Evolutionary conservation across 23 red algal species (phyloP).

Genomic region (Agarophyton chilense): DNA sequence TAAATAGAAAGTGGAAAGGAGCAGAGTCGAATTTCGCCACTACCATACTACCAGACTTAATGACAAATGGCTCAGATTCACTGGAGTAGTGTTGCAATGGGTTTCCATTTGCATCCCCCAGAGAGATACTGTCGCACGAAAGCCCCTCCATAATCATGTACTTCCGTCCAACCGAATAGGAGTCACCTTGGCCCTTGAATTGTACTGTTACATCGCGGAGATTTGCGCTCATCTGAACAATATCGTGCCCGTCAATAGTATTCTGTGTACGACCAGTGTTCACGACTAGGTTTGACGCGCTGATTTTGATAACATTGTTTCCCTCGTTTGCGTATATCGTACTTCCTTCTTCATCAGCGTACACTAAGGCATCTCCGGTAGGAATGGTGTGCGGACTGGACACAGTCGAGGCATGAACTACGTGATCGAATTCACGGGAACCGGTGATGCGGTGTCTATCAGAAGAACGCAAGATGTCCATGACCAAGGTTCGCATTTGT

Average conservation of each 20-base stretch:
- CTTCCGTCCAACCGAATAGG: neutral
- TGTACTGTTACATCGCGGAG: neutral
- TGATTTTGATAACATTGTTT: conserved; percentile 9
- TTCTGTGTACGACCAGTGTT: neutral
- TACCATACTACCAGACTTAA: neutral
- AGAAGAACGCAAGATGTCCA: neutral
- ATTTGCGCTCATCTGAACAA: neutral
- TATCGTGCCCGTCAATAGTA: neutral
- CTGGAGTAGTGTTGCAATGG: neutral
- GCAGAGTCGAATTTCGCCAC: neutral
- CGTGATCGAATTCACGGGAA: neutral
- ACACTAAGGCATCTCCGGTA: neutral
- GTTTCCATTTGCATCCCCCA: neutral
- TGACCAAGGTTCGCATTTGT: neutral
- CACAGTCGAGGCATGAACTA: neutral
- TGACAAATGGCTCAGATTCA: neutral
- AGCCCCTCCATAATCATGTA: neutral
- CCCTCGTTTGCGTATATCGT: neutral
- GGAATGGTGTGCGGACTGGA: neutral
- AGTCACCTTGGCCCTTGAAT: neutral
- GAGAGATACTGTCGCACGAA: neutral
- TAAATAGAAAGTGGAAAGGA: conserved; percentile 7
- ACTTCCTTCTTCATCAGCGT: neutral
- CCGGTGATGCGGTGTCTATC: neutral
- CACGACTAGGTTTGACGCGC: neutral